A percentile compares a stretch with the other conserved stretches of the same genome.
Conservation (phyloP, 179 eudicot species). For the Camellia oleifera region DNA sequence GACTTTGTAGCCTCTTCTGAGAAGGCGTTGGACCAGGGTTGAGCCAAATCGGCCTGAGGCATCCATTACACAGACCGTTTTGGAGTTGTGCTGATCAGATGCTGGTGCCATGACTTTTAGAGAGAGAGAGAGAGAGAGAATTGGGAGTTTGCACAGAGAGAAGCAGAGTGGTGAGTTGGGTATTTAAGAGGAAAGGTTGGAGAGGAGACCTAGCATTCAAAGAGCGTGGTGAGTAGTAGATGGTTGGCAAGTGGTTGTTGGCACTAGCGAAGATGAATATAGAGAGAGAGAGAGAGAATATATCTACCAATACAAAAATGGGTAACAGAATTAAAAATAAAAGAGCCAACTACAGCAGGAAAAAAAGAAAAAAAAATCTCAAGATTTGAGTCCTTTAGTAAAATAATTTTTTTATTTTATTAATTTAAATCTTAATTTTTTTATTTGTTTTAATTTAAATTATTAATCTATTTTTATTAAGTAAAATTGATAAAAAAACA, state of each 20-base stretch:
- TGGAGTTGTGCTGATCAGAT: conserved; percentile 16
- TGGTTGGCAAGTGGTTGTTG: conserved; percentile 17
- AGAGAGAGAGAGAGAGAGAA: conserved; percentile 21
- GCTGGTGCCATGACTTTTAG: conserved; percentile 13
- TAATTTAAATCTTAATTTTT: no score
- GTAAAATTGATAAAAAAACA: no score
- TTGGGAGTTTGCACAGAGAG: conserved; percentile 24
- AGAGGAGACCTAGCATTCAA: conserved; percentile 21
- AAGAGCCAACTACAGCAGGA: no score
- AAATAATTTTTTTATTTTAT: no score
- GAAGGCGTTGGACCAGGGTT: conserved; percentile 45
- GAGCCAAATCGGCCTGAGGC: conserved; percentile 56
- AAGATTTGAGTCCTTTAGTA: no score
- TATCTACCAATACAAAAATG: no score
- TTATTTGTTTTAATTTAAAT: no score
- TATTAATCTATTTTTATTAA: no score
- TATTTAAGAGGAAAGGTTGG: background rate
- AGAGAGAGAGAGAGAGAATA: background rate
- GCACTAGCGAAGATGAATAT: background rate
- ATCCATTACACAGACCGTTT: conserved; percentile 51
- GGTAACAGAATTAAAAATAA: no score
- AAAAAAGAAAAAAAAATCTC: no score
- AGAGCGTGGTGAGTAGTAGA: conserved; percentile 15
- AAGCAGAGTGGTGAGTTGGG: conserved; percentile 1
- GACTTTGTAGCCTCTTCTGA: conserved; percentile 51